Evolutionary conservation across 2,329 filamentous ascomycete species (phyloP).

Genomic region (Paecilomyces sp.): DNA sequence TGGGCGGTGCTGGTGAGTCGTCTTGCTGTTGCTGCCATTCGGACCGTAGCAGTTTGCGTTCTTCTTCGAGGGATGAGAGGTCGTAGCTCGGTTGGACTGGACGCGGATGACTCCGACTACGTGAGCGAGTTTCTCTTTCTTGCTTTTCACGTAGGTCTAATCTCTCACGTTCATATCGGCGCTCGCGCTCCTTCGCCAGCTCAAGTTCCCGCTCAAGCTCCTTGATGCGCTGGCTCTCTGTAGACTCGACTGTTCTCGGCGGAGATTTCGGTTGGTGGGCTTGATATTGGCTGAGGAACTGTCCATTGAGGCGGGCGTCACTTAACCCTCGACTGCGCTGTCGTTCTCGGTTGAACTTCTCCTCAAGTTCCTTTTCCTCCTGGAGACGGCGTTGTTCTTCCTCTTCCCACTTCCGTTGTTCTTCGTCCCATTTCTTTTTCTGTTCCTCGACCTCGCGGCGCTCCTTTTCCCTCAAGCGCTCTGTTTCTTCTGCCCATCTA

Average conservation of each 20-base stretch:
- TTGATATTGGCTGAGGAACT: slow-evolving; percentile 82
- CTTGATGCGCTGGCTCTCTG: slow-evolving; percentile 62
- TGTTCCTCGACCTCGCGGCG: slow-evolving; percentile 39
- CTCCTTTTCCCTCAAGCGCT: slow-evolving; percentile 45
- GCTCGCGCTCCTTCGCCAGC: slow-evolving; percentile 60
- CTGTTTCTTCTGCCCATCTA: slow-evolving; percentile 41
- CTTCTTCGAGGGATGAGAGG: slow-evolving; percentile 53
- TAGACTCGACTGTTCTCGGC: slow-evolving; percentile 20
- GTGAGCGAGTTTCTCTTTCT: slow-evolving; percentile 16
- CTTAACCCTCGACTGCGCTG: slow-evolving; percentile 53
- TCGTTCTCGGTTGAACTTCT: slow-evolving; percentile 60
- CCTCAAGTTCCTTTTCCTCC: slow-evolving; percentile 69
- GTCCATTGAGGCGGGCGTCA: slow-evolving; percentile 67
- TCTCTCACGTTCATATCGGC: slow-evolving; percentile 55
- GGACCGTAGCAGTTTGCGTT: slow-evolving; percentile 52
- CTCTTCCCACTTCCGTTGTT: slow-evolving; percentile 62
- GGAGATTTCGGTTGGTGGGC: slow-evolving; percentile 49
- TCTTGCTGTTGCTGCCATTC: slow-evolving; percentile 45
- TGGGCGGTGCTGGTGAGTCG: slow-evolving; percentile 6
- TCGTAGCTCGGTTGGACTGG: slow-evolving; percentile 41
- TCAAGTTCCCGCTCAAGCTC: slow-evolving; percentile 71
- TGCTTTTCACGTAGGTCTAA: slow-evolving; percentile 38
- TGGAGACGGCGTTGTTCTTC: slow-evolving; percentile 64
- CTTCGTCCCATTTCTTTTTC: slow-evolving; percentile 43
- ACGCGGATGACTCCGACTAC: slow-evolving; percentile 22